Base-by-base conservation (phyloP, 1,139 yeast genomes). In the Blastobotrys capitulatus region DNA sequence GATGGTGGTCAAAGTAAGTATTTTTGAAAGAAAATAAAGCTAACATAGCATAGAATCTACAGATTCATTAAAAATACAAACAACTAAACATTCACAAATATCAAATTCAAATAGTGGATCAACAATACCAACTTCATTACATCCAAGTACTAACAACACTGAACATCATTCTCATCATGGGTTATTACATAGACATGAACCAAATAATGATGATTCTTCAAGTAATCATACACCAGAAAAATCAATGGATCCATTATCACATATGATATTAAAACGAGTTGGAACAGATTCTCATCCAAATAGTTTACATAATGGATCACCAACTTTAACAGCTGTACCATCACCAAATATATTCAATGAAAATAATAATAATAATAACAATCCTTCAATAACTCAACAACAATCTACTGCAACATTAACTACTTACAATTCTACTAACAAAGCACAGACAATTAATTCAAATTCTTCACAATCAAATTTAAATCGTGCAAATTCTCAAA, bases 251-350 rank as follows among this genome's bases (percentile, higher is more conserved):
- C 54, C 54, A 27, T 31, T 51, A 18, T 48, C 54, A 15, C 47
- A 46, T 20, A 26, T 48, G 46, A 51, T 51, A 31, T 38, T 51
- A 32, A 45, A 46, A 27, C 44, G 54, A 18, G 49, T 37, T 9
- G 54, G 54, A 1, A 42, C 51, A 13, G 46, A 46, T 13, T 46
- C 52, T 15, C 44, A 34, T n/a, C 29, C 39, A 8, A 42, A 16
- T 25, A 34, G 44, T 35, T 44, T 38, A 9, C 50, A 43, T 10
- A 29, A 32, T 13, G 25, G 39, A 18, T 19, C 50, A 2, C 40
- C 43, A 13, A 39, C 42, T 18, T 37, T 38, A 2, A 25, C 42
- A 22, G 42, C 40, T 10, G 27, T 22, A 7, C 26, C 20, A 12
- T 20, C 27, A 12, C 39, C 38, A 35, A 29, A 13, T 22, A 9